Percentiles rank a stretch among this genome's conserved stretches.
Evolutionary conservation across 2,329 filamentous ascomycete genomes (phyloP).

Genomic region (Cladobotryum mycophilum): DNA sequence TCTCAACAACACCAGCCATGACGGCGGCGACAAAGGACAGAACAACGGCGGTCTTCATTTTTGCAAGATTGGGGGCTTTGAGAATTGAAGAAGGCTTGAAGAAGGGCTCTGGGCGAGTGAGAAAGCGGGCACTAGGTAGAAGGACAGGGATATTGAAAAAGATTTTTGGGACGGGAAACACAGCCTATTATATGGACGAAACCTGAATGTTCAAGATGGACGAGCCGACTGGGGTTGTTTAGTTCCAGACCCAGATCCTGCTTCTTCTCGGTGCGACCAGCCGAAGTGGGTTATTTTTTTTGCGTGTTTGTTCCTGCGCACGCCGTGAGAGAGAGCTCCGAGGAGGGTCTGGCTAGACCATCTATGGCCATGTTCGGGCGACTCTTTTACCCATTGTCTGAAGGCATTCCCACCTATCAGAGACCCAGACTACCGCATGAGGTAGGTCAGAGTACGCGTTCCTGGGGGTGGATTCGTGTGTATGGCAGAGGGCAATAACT

Average conservation of each 20-base stretch:
- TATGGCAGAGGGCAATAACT: too few species aligned
- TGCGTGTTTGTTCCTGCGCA: neutral
- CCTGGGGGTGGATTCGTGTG: too few species aligned
- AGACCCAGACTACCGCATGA: conserved; percentile 20
- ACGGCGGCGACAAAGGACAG: conserved; percentile 32
- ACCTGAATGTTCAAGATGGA: neutral
- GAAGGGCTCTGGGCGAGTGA: neutral
- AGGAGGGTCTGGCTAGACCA: neutral
- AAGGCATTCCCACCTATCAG: conserved; percentile 22
- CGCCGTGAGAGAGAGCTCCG: neutral
- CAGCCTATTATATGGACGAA: conserved; percentile 1
- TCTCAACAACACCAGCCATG: conserved; percentile 29
- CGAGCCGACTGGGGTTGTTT: neutral
- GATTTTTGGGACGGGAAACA: neutral
- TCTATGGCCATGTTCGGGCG: neutral
- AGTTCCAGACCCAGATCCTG: neutral
- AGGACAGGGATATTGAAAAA: neutral
- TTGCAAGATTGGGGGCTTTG: conserved; percentile 15
- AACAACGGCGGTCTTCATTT: conserved; percentile 36
- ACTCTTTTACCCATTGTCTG: neutral
- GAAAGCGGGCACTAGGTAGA: neutral
- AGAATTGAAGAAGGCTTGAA: neutral
- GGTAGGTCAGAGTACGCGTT: conserved; percentile 17
- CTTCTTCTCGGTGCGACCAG: conserved; percentile 8
- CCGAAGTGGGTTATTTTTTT: neutral